Conservation (phyloP, 805 yeast genomes). For the Candida odintsovae region DNA sequence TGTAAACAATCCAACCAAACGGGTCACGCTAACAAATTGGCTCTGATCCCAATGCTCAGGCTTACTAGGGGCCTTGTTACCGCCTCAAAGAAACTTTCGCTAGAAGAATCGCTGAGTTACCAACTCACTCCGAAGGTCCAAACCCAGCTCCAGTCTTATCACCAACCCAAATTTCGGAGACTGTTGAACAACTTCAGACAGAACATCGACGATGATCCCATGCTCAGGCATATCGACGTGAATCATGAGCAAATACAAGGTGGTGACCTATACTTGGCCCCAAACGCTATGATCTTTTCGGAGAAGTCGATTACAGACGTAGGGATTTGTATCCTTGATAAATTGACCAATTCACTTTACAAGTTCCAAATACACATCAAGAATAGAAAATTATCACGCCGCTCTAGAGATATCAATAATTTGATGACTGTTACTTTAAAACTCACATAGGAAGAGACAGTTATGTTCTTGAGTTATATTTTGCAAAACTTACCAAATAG, state of each 20-base stretch:
- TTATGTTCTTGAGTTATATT: too few species aligned
- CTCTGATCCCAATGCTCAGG: not conserved
- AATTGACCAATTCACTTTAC: constrained; percentile 3
- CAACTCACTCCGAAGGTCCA: not conserved
- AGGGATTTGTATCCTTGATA: too few species aligned
- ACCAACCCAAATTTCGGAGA: not conserved
- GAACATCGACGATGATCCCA: too few species aligned
- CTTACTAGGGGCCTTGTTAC: not conserved
- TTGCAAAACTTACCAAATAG: too few species aligned
- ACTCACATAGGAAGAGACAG: not conserved
- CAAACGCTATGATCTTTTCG: too few species aligned
- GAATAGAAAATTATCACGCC: constrained; percentile 4
- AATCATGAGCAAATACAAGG: too few species aligned
- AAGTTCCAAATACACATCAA: constrained; percentile 12
- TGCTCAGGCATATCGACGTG: too few species aligned
- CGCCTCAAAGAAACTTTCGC: not conserved
- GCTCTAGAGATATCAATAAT: not conserved
- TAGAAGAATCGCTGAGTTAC: not conserved
- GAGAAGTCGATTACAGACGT: too few species aligned
- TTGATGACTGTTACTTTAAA: not conserved
- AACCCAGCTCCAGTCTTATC: not conserved
- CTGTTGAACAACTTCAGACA: not conserved
- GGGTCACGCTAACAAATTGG: not conserved
- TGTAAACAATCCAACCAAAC: not conserved
- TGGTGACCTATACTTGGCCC: too few species aligned